Evolutionary conservation across 2,329 filamentous ascomycete genomes (phyloP), one percentile per base, ranked within the genome.

Genomic region (Cytospora piceae): DNA sequence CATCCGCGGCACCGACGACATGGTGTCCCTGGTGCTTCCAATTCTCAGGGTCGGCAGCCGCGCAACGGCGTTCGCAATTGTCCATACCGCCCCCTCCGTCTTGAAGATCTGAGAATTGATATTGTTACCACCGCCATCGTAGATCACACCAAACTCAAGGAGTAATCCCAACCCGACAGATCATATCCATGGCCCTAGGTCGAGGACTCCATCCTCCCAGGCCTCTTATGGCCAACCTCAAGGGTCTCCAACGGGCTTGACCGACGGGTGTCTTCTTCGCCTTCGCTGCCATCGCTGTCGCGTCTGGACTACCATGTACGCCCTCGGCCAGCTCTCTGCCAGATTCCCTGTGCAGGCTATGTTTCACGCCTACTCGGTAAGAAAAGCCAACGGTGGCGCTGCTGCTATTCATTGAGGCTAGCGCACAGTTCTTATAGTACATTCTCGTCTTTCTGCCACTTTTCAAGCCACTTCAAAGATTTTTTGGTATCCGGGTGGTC

Each of bases 351-450:
- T 75, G 24, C 72, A 70, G 15, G 77, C 76, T 2, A 76, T 76
- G n/a, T 78, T 79, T 68, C 78, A 78, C 69, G 75, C 76, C 55
- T 79, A 76, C 67, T 74, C 77, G 6, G 71, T 5, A 11, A 34
- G 32, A 34, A 34, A 34, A 34, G 31, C 2, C 7, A 34, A 2
- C 8, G 3, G 4, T 9, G 8, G 32, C 32, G 8, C 32, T 34
- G 11, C 32, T 34, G 32, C 32, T 34, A 9, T 34, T 14, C 27
- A 6, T 12, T 7, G 2, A 5, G 11, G 4, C 1, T 20, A 42
- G 12, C 22, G 51, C 53, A 32, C 14, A 5, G 3, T 3, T 20
- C 3, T 1, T 22, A 1, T 37, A 4, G 11, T 37, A 9, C 12
- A 9, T 37, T 12, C 9, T 12, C 3, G 11, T 37, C 34, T 37